phyloP scores from a whole-genome alignment of 2,329 filamentous ascomycete genomes.

The Aspergillus versicolor region DNA sequence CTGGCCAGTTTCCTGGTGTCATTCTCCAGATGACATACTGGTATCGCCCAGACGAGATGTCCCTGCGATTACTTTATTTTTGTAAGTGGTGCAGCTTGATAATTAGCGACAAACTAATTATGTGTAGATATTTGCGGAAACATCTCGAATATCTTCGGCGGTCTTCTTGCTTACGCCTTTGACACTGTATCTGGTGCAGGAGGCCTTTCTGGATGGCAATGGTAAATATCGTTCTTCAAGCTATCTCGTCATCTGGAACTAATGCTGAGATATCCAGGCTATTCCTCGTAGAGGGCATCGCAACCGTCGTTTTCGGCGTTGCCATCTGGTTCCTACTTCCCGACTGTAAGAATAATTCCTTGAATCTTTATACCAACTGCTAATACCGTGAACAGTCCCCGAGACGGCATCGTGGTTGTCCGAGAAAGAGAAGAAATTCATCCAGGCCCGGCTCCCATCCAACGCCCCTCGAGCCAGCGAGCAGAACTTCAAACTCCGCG shows the following conservation, averaged over 20 bases:
- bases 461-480: conserved; percentile 45
- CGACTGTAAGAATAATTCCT: conserved; percentile 41
- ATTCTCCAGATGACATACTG: conserved; percentile 47
- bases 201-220: conserved; percentile 33
- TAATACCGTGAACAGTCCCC: conserved; percentile 34
- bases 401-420: conserved; percentile 47
- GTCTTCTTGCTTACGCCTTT: conserved; percentile 47
- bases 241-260: not conserved
- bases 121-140: conserved; percentile 42
- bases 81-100: conserved; percentile 33
- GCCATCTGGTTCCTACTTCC: conserved; percentile 42
- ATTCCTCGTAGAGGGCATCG: conserved; percentile 24
- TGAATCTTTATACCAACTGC: not conserved
- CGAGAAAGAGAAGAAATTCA: conserved; percentile 48
- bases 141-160: conserved; percentile 42
- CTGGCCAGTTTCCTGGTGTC: conserved; percentile 45
- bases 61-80: conserved; percentile 46
- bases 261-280: conserved; percentile 14
- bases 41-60: conserved; percentile 49
- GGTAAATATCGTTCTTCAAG: conserved; percentile 10
- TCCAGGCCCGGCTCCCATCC: conserved; percentile 46
- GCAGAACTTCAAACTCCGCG: conserved; percentile 40
- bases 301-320: conserved; percentile 21
- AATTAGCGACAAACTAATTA: not conserved
- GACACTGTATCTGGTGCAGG: conserved; percentile 37